Evolutionary conservation across 75 land plant genomes (phyloP).

Genomic region (Ceratopteris richardii): DNA sequence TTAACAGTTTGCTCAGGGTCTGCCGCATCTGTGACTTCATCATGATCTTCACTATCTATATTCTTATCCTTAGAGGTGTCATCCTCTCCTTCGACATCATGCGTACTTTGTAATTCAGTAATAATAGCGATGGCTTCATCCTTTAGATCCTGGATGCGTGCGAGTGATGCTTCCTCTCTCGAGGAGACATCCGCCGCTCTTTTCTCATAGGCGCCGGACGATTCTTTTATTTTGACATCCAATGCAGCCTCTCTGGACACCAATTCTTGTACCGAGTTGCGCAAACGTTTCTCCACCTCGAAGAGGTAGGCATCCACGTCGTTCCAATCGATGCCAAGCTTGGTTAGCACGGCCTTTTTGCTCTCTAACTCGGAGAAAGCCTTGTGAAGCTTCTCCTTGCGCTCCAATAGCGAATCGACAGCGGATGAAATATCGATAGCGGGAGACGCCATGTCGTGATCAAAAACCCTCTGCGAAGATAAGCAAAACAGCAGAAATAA

Average conservation of each 20-base stretch:
- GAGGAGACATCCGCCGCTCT: slow-evolving; percentile 33
- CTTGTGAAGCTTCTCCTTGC: slow-evolving; percentile 29
- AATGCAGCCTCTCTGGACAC: slow-evolving; percentile 10
- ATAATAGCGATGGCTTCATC: slow-evolving; percentile 44
- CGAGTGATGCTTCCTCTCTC: slow-evolving; percentile 38
- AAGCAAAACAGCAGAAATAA: too few relatives aligned
- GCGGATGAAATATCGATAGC: slow-evolving; percentile 19
- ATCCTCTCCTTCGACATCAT: background rate
- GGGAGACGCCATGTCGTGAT: background rate
- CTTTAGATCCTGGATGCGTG: slow-evolving; percentile 36
- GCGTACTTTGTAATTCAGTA: slow-evolving; percentile 17
- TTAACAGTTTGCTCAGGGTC: slow-evolving; percentile 5
- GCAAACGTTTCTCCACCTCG: slow-evolving; percentile 26
- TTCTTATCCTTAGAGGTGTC: background rate
- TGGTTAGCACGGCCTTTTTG: slow-evolving; percentile 24
- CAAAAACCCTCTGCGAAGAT: too few relatives aligned
- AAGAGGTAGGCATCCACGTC: slow-evolving; percentile 43
- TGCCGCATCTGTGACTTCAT: slow-evolving; percentile 3
- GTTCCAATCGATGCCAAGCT: slow-evolving; percentile 35
- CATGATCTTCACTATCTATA: background rate
- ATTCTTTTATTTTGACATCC: slow-evolving; percentile 3
- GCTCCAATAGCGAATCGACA: slow-evolving; percentile 19
- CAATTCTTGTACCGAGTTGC: slow-evolving; percentile 18
- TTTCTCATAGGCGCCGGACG: slow-evolving; percentile 15
- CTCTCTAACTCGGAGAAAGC: slow-evolving; percentile 36